Conservation (phyloP, 257 asterid species). For the Cinchona pubescens region DNA sequence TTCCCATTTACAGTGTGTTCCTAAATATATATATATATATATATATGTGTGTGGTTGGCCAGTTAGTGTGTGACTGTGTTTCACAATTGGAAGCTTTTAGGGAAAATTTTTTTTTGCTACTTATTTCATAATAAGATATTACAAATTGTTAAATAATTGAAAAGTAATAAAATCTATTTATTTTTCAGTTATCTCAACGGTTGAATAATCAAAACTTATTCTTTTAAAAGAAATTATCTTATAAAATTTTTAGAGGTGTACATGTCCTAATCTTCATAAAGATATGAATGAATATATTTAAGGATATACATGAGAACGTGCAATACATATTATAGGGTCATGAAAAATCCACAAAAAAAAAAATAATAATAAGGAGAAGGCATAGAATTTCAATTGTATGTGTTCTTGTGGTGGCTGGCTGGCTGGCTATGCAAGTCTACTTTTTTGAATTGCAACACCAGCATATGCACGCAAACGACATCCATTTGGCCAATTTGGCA, state of each 20-base stretch:
- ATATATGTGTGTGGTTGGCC: conserved; percentile 18
- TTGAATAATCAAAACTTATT: too few species aligned
- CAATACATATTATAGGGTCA: not conserved
- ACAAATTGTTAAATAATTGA: too few species aligned
- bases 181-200: too few species aligned
- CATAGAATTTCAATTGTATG: not conserved
- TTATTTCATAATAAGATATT: too few species aligned
- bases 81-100: not conserved
- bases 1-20: conserved; percentile 1
- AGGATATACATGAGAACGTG: not conserved
- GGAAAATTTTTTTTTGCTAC: too few species aligned
- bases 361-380: too few species aligned
- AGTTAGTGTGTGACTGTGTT: conserved; percentile 10
- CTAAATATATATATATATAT: too few species aligned
- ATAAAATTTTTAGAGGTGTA: not conserved
- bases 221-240: too few species aligned
- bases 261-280: not conserved
- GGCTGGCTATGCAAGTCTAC: conserved; percentile 26
- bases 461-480: conserved; percentile 11
- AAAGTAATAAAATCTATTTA: too few species aligned
- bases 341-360: not conserved
- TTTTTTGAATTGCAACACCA: not conserved
- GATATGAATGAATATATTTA: conserved; percentile 10
- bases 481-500: conserved; percentile 18
- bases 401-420: conserved; percentile 15